These are phyloP conservation scores for Linum trigynum DNA, from an alignment of 345 rosid genomes.

Conservation along the genomic window DNA sequence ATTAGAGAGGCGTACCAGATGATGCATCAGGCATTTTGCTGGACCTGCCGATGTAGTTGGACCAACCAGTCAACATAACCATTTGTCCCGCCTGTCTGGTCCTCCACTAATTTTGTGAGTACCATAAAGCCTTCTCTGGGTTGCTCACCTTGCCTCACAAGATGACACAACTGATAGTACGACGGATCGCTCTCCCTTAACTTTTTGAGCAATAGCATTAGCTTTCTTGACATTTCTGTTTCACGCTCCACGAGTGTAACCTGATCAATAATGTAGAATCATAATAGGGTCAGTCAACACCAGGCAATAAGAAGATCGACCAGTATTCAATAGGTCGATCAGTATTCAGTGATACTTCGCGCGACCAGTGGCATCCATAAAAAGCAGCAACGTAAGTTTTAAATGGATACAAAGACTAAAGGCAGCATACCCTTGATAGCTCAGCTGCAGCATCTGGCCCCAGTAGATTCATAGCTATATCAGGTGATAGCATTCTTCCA, in stretches of 20 bases:
- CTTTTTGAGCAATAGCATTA: slow-evolving; percentile 51
- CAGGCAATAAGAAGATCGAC: background rate
- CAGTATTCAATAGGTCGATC: background rate
- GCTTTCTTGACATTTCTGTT: slow-evolving; percentile 80
- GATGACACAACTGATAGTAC: slow-evolving; percentile 58
- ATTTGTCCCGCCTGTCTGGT: slow-evolving; percentile 59
- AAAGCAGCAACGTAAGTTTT: background rate
- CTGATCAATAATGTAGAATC: slow-evolving; percentile 29
- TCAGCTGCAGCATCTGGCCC: slow-evolving; percentile 85
- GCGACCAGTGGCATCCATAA: background rate
- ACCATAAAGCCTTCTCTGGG: slow-evolving; percentile 89
- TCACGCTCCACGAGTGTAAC: slow-evolving; percentile 49
- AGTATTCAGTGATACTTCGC: background rate
- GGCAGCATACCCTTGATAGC: slow-evolving; percentile 58
- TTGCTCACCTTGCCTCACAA: slow-evolving; percentile 96
- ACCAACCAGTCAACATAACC: slow-evolving; percentile 79
- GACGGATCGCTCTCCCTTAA: slow-evolving; percentile 65
- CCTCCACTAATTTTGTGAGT: slow-evolving; percentile 73
- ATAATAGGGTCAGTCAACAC: background rate
- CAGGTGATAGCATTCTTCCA: slow-evolving; percentile 94
- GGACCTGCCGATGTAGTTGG: slow-evolving; percentile 85
- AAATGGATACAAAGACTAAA: background rate
- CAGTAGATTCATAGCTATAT: slow-evolving; percentile 63
- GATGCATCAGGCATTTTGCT: slow-evolving; percentile 48
- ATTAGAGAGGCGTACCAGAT: slow-evolving; percentile 15